Base-by-base conservation (phyloP, 768 basidiomycete species). In the Leccinum imitatum region DNA sequence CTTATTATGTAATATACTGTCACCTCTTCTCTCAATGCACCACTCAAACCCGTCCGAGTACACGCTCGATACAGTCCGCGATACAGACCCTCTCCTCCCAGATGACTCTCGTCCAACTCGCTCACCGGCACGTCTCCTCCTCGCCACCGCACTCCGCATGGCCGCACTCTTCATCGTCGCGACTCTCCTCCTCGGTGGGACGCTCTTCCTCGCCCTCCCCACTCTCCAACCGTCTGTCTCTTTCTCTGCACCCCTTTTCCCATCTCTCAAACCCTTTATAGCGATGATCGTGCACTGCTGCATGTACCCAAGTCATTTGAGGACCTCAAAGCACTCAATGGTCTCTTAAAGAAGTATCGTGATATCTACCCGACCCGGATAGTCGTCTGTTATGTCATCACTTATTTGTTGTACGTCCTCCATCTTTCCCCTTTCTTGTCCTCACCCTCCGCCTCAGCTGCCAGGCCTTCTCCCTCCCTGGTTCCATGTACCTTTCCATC, bases 401-500 rank as follows among this genome's bases (percentile, higher is more conserved):
- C 92, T 2, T 98, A 96, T 74, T 82, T 98, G 66, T 98, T 97
- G 95, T 95, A 65, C 63, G 93, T 83, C 44, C 54, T 35, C 57
- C 63, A 10, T 63, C 35, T 53, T 51, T 48, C n/a, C 25, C 52
- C 23, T 15, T 4, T 15, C 55, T 30, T 23, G 31, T 35, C n/a
- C 58, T 69, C 58, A 64, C 63, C 50, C 47, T 46, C 60, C 21
- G 54, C 21, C 25, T 21, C 69, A 96, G 95, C 76, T 80, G 98
- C 7, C 95, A 98, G 80, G 93, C 94, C 0, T 98, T 98, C 76
- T 95, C 95, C 7, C 82, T 98, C 14, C 95, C 96, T 0, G 95
- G 95, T 1, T 96, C 94, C 47, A 96, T 98, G 95, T 98, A 98
- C 71, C 84, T 98, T 52, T 94, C 94, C 56, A 97, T 98, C 68